Conservation (phyloP, 2,329 filamentous ascomycete species). For the Bipolaris zeicola region DNA sequence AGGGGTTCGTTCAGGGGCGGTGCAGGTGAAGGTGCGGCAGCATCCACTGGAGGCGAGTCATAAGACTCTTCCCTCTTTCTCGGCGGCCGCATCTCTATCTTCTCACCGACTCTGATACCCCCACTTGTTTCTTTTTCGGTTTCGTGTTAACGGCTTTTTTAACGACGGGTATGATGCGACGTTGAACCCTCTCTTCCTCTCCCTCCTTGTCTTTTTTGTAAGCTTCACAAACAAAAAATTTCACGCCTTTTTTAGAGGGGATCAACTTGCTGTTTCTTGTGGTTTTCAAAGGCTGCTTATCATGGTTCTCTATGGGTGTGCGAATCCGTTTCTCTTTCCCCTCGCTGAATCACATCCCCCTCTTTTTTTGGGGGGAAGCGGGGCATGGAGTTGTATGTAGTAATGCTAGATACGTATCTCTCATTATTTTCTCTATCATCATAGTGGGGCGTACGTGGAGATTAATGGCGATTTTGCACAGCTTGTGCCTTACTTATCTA, state of each 20-base stretch:
- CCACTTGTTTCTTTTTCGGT: conserved; percentile 30
- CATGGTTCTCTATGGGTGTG: not conserved
- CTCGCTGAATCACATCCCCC: not conserved
- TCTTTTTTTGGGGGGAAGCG: not conserved
- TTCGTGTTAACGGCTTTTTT: conserved; percentile 14
- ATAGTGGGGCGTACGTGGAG: not conserved
- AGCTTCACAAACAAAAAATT: not conserved
- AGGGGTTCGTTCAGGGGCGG: conserved; percentile 41
- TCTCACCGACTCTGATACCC: conserved; percentile 41
- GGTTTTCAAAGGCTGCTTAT: not conserved
- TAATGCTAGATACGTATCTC: not conserved
- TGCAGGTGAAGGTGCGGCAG: conserved; percentile 43
- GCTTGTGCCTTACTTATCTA: not conserved
- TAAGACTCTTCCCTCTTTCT: conserved; percentile 22
- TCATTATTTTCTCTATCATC: not conserved
- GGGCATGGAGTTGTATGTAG: not conserved
- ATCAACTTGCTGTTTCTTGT: not conserved
- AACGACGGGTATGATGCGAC: conserved; percentile 6
- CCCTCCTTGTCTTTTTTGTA: not conserved
- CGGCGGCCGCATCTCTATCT: conserved; percentile 14
- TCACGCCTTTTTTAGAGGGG: not conserved
- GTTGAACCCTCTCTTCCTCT: not conserved
- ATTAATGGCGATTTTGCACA: not conserved
- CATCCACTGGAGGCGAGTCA: conserved; percentile 48
- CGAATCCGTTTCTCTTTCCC: not conserved